Base-by-base conservation (phyloP, 108 stramenopile species). In the Chaetoceros tenuissimus region DNA sequence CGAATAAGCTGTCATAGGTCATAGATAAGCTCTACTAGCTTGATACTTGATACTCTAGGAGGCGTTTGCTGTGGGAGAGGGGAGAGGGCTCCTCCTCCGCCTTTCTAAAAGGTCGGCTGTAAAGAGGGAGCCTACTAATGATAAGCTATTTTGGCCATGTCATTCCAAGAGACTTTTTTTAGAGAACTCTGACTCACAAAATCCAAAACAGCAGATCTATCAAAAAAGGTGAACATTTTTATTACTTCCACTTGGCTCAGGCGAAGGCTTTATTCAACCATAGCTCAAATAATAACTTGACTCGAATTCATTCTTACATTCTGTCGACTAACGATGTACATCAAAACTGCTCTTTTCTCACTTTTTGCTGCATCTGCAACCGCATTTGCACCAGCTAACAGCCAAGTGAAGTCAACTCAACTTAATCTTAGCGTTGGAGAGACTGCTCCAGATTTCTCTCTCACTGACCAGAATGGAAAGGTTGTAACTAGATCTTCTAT, bases 401-500 rank as follows among this genome's bases (percentile, higher is more conserved):
- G 64, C 27, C 24, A 43, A 44, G 30, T 53, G 3, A 60, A 58
- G 3, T 29, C 63, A 27, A 59, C 78, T 17, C 67, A 75, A 10
- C 59, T 88, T 10, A 69, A 85, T 52, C 68, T 88, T 25, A 68
- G 68, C 5, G 81, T 84, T 20, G 87, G 87, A 27, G 82, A 88
- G 51, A 66, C 69, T 26, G 87, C 87, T n/a, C 87, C 87, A 1
- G 87, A 88, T 52, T 88, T 88, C 59, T 53, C 77, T 18, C 72
- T 88, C 31, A 51, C 64, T 2, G 87, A 88, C 28, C 87, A 88
- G 64, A 88, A 84, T 51, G 87, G 87, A 23, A 88, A 88, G 67
- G 78, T 76, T 16, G 75, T 88, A 57, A 80, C 62, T 34, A 67
- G 81, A 34, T 82, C 83, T 8, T 60, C 66, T 40, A 76, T 76